A percentile compares a stretch with the other conserved stretches of the same genome.
These are phyloP conservation scores for Kluyveromyces lactis DNA, from an alignment of 805 yeast genomes.

Conservation along the genomic window DNA sequence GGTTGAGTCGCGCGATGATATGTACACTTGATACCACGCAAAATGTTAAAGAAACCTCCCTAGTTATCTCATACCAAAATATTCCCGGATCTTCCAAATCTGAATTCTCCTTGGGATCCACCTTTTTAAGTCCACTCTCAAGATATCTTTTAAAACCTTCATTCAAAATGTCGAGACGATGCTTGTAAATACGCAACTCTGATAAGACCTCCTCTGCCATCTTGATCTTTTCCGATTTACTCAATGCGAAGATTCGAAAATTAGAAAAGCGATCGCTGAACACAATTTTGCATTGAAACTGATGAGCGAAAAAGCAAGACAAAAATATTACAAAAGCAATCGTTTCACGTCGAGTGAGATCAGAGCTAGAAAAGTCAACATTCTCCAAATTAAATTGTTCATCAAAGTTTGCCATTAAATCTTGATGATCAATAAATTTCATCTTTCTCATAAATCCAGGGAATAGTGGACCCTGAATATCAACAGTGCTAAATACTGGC, in stretches of 20 bases:
- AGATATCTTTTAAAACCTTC: slow-evolving; percentile 15
- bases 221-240: slow-evolving; percentile 11
- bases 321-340: slow-evolving; percentile 18
- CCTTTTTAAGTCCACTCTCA: slow-evolving; percentile 11
- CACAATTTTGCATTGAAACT: slow-evolving; percentile 17
- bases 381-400: neutral
- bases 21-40: slow-evolving; percentile 7
- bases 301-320: slow-evolving; percentile 11
- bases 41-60: slow-evolving; percentile 3
- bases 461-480: slow-evolving; percentile 17
- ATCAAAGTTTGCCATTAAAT: slow-evolving; percentile 4
- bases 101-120: neutral
- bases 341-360: slow-evolving; percentile 5
- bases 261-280: slow-evolving; percentile 22
- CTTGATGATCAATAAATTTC: slow-evolving; percentile 8
- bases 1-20: slow-evolving; percentile 7
- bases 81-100: neutral
- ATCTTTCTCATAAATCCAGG: slow-evolving; percentile 19
- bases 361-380: neutral
- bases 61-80: neutral
- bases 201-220: slow-evolving; percentile 15
- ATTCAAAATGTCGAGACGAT: slow-evolving; percentile 15
- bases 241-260: slow-evolving; percentile 19
- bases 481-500: slow-evolving; percentile 16
- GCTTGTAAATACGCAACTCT: slow-evolving; percentile 10